Percentiles rank a stretch among this genome's conserved stretches.
phyloP scores from a whole-genome alignment of 2,329 filamentous ascomycete species.

The Verticillium dahliae region DNA sequence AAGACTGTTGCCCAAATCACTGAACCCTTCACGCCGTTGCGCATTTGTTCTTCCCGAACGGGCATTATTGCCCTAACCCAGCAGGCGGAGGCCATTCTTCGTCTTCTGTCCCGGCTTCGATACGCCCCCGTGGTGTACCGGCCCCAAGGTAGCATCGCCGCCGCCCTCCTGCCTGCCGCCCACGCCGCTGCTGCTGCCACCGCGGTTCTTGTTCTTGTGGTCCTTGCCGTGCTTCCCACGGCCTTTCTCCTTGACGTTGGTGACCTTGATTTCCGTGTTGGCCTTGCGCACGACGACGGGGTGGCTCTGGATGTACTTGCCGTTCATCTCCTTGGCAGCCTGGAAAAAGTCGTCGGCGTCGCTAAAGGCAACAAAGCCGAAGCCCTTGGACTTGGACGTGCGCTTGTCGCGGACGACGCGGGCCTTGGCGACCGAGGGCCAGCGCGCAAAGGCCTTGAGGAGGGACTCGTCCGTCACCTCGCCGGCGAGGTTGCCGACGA shows the following conservation, averaged over 20 bases:
- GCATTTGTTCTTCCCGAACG: no score
- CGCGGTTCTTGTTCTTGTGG: conserved; percentile 20
- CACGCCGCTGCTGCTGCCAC: conserved; percentile 20
- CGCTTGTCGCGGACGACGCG: conserved; percentile 92
- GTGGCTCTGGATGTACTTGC: conserved; percentile 98
- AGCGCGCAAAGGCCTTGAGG: conserved; percentile 86
- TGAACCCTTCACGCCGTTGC: no score
- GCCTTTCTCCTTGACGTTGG: conserved; percentile 57
- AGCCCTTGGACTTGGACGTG: conserved; percentile 93
- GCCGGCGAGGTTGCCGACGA: conserved; percentile 93
- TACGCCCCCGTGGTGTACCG: conserved; percentile 43
- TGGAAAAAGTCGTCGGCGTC: conserved; percentile 96
- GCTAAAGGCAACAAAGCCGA: conserved; percentile 92
- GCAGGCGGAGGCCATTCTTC: conserved; percentile 56
- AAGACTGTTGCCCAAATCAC: no score
- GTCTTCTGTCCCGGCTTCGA: conserved; percentile 60
- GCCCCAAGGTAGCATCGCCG: conserved; percentile 46
- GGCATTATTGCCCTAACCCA: conserved; percentile 39
- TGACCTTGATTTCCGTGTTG: conserved; percentile 83
- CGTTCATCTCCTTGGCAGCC: conserved; percentile 95
- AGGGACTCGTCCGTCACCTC: conserved; percentile 96
- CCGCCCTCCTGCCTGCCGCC: conserved; percentile 27
- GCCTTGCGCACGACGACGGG: conserved; percentile 82
- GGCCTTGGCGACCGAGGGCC: conserved; percentile 83
- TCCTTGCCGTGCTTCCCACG: conserved; percentile 13